These are phyloP conservation scores for Apiotrichum sp. DNA, from an alignment of 1,284 basidiomycete species.

Conservation along the genomic window DNA sequence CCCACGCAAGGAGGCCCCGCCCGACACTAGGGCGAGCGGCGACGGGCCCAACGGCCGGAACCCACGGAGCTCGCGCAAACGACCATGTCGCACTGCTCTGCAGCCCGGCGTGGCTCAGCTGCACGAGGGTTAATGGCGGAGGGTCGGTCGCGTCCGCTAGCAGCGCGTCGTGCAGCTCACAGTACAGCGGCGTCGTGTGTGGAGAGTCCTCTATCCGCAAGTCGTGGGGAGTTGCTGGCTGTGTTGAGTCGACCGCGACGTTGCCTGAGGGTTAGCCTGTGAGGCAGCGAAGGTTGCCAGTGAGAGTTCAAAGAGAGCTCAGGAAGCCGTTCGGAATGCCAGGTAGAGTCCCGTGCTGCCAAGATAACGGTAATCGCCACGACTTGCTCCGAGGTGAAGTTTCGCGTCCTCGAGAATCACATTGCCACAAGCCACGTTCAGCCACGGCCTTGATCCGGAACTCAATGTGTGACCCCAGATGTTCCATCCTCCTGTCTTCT, in stretches of 20 bases:
- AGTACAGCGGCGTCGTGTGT: conserved; percentile 52
- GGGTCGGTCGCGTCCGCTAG: conserved; percentile 41
- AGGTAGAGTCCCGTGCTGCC: too few relatives aligned
- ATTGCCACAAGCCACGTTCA: too few relatives aligned
- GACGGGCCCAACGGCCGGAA: conserved; percentile 66
- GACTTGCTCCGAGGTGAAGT: too few relatives aligned
- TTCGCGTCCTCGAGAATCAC: too few relatives aligned
- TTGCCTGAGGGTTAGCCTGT: conserved; percentile 54
- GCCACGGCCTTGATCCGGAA: too few relatives aligned
- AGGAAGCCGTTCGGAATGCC: background rate
- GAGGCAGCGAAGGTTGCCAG: conserved; percentile 42
- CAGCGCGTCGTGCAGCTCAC: conserved; percentile 52
- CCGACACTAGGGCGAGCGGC: conserved; percentile 51
- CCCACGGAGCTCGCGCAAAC: conserved; percentile 32
- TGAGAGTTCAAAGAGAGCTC: background rate
- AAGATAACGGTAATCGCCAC: too few relatives aligned
- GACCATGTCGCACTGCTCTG: conserved; percentile 59
- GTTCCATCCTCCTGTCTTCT: too few relatives aligned
- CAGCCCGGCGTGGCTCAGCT: conserved; percentile 78
- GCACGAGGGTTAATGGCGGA: conserved; percentile 54
- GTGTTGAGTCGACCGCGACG: conserved; percentile 64
- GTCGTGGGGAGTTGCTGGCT: conserved; percentile 77
- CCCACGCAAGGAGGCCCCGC: conserved; percentile 44
- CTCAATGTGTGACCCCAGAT: too few relatives aligned
- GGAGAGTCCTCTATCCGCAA: conserved; percentile 55